A percentile compares a stretch with the other conserved stretches of the same genome.
These are phyloP conservation scores for Jimgerdemannia lactiflua DNA, from an alignment of 192 early-diverging fungal species.

Conservation along the genomic window DNA sequence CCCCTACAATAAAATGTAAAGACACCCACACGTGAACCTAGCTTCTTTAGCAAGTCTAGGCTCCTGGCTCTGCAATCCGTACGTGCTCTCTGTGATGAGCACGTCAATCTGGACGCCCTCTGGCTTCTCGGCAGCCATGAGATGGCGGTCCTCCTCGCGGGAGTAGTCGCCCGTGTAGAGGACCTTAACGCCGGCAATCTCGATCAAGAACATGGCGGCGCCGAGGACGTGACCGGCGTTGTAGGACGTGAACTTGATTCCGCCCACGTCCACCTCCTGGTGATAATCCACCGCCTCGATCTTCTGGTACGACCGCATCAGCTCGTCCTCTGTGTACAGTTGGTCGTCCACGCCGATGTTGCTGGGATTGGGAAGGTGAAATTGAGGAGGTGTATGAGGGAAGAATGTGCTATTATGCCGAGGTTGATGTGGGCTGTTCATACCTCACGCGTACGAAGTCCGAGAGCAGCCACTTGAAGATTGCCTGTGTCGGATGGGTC, in stretches of 20 bases:
- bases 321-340: constrained; percentile 89
- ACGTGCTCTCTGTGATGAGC: constrained; percentile 94
- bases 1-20: constrained; percentile 28
- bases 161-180: constrained; percentile 99
- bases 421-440: not conserved
- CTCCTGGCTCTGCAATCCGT: constrained; percentile 95
- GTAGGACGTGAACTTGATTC: constrained; percentile 92
- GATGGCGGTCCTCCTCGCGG: constrained; percentile 97
- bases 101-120: constrained; percentile 80
- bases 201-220: constrained; percentile 96
- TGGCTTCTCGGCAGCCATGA: constrained; percentile 95
- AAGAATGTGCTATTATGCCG: constrained; percentile 7
- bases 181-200: constrained; percentile 84
- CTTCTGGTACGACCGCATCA: constrained; percentile 75
- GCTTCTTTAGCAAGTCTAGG: constrained; percentile 91
- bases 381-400: constrained; percentile 28
- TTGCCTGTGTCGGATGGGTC: constrained; percentile 99
- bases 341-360: constrained; percentile 74
- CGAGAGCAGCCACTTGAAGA: constrained; percentile 93
- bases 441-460: constrained; percentile 94
- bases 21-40: constrained; percentile 60
- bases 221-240: constrained; percentile 99
- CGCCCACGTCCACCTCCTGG: constrained; percentile 93
- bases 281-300: constrained; percentile 97
- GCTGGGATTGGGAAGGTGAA: constrained; percentile 29